Evolutionary conservation across 1,284 basidiomycete species (phyloP).

Genomic region (Trametes versicolor): DNA sequence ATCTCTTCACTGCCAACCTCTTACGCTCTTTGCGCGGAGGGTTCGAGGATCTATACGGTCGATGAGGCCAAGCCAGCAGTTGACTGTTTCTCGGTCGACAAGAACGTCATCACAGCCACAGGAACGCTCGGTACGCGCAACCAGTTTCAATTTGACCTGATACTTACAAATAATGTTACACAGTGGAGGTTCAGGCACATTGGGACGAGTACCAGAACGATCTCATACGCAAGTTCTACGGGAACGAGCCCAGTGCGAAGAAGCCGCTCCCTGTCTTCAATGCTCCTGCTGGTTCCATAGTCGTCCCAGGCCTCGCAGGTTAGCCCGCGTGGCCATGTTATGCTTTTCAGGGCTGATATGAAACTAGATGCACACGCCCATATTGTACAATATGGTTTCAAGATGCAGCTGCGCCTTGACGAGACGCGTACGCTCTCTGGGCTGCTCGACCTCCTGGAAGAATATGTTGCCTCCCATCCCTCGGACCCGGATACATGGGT

Average conservation of each 20-base stretch:
- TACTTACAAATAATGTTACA: constrained; percentile 13
- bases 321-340: constrained; percentile 17
- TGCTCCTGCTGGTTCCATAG: constrained; percentile 55
- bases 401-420: constrained; percentile 70
- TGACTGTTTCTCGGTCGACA: constrained; percentile 76
- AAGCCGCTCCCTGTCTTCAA: constrained; percentile 53
- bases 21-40: constrained; percentile 41
- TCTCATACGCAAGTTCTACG: constrained; percentile 44
- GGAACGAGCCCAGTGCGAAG: constrained; percentile 43
- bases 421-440: constrained; percentile 70
- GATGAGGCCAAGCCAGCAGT: constrained; percentile 45
- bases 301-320: constrained; percentile 81
- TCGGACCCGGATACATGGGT: constrained; percentile 74
- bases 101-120: constrained; percentile 61
- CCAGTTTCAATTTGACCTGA: neutral
- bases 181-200: constrained; percentile 42
- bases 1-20: constrained; percentile 39
- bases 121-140: constrained; percentile 57
- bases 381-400: constrained; percentile 75
- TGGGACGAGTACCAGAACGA: constrained; percentile 43
- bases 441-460: constrained; percentile 68
- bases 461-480: constrained; percentile 65
- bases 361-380: constrained; percentile 83
- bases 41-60: constrained; percentile 42
- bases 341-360: neutral